Conservation (phyloP, 192 early-diverging fungal genomes). For the Neocallimastix lanati region DNA sequence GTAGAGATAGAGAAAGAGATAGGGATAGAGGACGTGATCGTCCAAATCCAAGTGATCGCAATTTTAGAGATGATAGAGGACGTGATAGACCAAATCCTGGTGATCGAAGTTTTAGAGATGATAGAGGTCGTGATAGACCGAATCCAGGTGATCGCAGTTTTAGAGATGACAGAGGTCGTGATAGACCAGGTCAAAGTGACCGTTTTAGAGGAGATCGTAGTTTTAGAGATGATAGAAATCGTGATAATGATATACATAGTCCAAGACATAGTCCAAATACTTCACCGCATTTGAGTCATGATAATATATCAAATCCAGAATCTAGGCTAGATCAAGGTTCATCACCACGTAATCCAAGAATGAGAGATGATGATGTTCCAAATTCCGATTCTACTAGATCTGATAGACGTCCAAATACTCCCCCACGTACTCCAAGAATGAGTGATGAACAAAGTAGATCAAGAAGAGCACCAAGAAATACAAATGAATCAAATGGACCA, state of each 20-base stretch:
- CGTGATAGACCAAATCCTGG: not conserved
- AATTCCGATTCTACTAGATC: no score
- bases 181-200: not conserved
- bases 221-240: not conserved
- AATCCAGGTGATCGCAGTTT: not conserved
- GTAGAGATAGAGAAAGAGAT: not conserved
- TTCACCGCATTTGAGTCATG: no score
- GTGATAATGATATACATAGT: not conserved
- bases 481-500: no score
- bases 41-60: not conserved
- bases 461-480: no score
- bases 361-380: no score
- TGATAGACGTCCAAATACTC: no score
- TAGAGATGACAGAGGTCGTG: not conserved
- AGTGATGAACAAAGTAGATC: no score
- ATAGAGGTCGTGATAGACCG: not conserved
- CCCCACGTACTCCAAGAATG: no score
- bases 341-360: not conserved
- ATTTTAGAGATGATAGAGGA: no score
- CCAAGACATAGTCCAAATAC: no score
- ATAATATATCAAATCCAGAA: no score
- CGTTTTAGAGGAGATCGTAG: no score
- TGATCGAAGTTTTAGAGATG: not conserved
- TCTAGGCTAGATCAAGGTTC: not conserved
- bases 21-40: not conserved